phyloP scores from a whole-genome alignment of 352 stramenopile genomes.

The Globisporangium viniferum region DNA sequence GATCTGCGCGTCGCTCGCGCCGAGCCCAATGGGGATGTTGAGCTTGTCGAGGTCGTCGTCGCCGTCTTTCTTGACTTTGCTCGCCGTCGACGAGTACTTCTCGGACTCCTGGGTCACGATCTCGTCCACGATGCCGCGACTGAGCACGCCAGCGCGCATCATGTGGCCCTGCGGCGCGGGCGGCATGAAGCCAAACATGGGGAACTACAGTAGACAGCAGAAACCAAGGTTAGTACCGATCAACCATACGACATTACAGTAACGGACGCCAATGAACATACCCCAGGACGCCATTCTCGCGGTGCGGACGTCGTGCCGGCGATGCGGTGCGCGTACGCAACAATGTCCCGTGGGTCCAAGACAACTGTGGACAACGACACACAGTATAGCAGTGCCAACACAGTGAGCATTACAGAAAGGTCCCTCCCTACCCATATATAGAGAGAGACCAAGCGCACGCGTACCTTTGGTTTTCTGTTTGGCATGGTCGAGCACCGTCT shows the following conservation, averaged over 20 bases:
- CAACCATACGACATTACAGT: neutral
- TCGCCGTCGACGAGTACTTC: slow-evolving; percentile 58
- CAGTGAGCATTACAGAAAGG: neutral
- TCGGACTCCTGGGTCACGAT: slow-evolving; percentile 71
- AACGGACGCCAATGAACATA: slow-evolving; percentile 23
- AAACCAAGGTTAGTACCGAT: no score
- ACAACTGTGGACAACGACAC: slow-evolving; percentile 33
- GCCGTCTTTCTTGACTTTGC: slow-evolving; percentile 31
- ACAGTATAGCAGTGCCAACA: slow-evolving; percentile 1
- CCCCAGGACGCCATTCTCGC: slow-evolving; percentile 71
- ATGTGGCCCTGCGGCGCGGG: slow-evolving; percentile 82
- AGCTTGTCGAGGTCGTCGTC: slow-evolving; percentile 34
- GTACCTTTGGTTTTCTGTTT: slow-evolving; percentile 56
- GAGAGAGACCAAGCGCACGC: neutral
- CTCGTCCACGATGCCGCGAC: slow-evolving; percentile 74
- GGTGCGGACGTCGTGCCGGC: slow-evolving; percentile 71
- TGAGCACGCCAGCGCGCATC: slow-evolving; percentile 82
- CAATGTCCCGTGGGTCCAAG: slow-evolving; percentile 61
- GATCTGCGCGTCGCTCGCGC: slow-evolving; percentile 67
- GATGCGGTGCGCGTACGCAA: slow-evolving; percentile 82
- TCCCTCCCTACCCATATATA: neutral
- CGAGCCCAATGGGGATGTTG: slow-evolving; percentile 64
- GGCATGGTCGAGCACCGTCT: slow-evolving; percentile 50
- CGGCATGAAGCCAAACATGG: slow-evolving; percentile 86
- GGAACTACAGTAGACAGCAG: slow-evolving; percentile 36